Evolutionary conservation across 805 yeast genomes (phyloP).

Genomic region (Wickerhamomyces bovis): DNA sequence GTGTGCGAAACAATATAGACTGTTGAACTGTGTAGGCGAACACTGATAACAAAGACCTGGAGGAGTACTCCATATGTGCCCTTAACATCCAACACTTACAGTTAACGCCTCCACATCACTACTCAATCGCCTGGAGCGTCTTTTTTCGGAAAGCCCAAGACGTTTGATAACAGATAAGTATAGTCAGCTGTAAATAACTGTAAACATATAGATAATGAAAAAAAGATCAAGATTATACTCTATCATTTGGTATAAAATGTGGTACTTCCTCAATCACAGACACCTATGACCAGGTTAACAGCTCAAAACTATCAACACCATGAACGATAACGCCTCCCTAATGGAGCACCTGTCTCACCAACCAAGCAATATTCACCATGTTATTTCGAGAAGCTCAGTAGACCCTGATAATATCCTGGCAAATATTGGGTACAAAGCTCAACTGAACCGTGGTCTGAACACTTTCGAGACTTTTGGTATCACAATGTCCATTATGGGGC

Average conservation of each 20-base stretch:
- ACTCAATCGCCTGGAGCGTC: neutral
- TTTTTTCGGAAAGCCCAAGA: neutral
- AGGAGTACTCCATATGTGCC: too few species aligned
- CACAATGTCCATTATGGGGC: slow-evolving; percentile 60
- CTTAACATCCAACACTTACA: too few species aligned
- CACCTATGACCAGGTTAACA: too few species aligned
- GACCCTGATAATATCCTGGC: slow-evolving; percentile 9
- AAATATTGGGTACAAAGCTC: slow-evolving; percentile 58
- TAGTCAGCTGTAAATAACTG: neutral
- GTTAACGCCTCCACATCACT: neutral
- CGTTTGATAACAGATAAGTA: neutral
- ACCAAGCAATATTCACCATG: neutral
- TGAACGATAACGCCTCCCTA: neutral
- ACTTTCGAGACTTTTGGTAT: slow-evolving; percentile 59
- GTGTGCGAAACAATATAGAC: too few species aligned
- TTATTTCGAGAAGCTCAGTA: neutral
- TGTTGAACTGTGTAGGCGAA: too few species aligned
- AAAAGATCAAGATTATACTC: too few species aligned
- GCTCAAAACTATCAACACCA: too few species aligned
- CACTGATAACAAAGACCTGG: neutral
- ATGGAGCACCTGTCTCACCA: neutral
- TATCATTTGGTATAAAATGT: too few species aligned
- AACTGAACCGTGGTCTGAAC: slow-evolving; percentile 50
- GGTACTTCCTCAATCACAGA: neutral
- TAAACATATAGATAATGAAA: too few species aligned